Conservation (phyloP, 108 stramenopile species). For the Pinguiococcus pyrenoidosus region DNA sequence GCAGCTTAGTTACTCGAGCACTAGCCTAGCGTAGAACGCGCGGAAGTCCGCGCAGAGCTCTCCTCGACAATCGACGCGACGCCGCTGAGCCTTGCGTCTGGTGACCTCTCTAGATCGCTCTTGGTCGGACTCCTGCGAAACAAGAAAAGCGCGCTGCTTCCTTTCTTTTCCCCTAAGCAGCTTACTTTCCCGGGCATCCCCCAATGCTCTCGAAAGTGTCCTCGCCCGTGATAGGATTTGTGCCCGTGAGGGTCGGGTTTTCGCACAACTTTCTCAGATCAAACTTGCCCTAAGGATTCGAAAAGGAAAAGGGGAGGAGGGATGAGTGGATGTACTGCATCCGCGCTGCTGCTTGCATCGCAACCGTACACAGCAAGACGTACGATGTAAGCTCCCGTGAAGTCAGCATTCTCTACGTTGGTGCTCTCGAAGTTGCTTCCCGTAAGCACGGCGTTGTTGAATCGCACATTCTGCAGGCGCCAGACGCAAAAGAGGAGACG, state of each 20-base stretch:
- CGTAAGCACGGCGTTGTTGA: conserved; percentile 78
- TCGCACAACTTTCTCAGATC: conserved; percentile 76
- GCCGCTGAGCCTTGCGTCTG: no score
- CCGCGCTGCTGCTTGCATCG: not conserved
- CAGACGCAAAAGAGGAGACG: not conserved
- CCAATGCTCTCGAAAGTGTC: no score
- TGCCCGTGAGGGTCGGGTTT: conserved; percentile 86
- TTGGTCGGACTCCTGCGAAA: no score
- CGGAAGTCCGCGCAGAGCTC: no score
- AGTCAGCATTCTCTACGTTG: conserved; percentile 78
- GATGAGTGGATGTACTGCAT: conserved; percentile 9
- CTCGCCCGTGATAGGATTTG: conserved; percentile 66
- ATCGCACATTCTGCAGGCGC: conserved; percentile 36
- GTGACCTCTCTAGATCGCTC: no score
- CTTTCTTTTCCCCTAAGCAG: no score
- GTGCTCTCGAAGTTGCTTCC: conserved; percentile 77
- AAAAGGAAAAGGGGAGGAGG: not conserved
- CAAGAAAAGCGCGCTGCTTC: no score
- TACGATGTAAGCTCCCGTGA: conserved; percentile 63
- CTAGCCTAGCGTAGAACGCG: no score
- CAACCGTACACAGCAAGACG: not conserved
- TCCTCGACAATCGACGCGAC: no score
- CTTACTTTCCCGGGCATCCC: no score
- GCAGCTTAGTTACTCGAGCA: no score
- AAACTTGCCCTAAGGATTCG: conserved; percentile 78